phyloP scores from a whole-genome alignment of 148 eudicot species.

The Arctostaphylos glauca region DNA sequence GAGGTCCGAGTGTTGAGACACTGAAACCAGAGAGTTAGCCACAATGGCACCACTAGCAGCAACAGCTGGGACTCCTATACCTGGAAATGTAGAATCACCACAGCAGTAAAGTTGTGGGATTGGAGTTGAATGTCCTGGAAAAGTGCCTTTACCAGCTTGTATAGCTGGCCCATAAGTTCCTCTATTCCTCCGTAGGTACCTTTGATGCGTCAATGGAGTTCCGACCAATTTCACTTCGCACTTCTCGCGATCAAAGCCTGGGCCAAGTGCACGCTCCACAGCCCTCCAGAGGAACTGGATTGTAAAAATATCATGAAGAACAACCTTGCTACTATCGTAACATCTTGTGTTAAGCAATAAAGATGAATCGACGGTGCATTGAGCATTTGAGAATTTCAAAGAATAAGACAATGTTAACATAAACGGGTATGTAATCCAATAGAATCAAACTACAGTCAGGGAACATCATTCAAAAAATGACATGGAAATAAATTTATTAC shows the following conservation, averaged over 20 bases:
- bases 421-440: neutral
- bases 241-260: slow-evolving; percentile 71
- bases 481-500: neutral
- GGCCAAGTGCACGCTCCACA: slow-evolving; percentile 77
- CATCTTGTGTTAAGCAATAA: neutral
- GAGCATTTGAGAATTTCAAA: slow-evolving; percentile 5
- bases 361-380: neutral
- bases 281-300: slow-evolving; percentile 85
- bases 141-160: slow-evolving; percentile 70
- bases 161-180: slow-evolving; percentile 98
- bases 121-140: slow-evolving; percentile 88
- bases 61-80: slow-evolving; percentile 96
- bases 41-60: slow-evolving; percentile 99
- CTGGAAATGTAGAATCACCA: slow-evolving; percentile 96
- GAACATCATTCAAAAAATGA: neutral
- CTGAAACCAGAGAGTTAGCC: slow-evolving; percentile 87
- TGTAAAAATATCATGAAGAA: neutral
- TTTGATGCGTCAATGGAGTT: slow-evolving; percentile 80
- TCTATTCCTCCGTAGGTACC: slow-evolving; percentile 80
- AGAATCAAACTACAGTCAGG: neutral
- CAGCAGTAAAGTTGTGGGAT: slow-evolving; percentile 82
- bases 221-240: slow-evolving; percentile 89
- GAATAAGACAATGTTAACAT: neutral
- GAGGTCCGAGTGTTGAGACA: slow-evolving; percentile 82
- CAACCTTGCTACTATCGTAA: neutral